Conservation (phyloP, 2,329 filamentous ascomycete species). For the Truncatella angustata region DNA sequence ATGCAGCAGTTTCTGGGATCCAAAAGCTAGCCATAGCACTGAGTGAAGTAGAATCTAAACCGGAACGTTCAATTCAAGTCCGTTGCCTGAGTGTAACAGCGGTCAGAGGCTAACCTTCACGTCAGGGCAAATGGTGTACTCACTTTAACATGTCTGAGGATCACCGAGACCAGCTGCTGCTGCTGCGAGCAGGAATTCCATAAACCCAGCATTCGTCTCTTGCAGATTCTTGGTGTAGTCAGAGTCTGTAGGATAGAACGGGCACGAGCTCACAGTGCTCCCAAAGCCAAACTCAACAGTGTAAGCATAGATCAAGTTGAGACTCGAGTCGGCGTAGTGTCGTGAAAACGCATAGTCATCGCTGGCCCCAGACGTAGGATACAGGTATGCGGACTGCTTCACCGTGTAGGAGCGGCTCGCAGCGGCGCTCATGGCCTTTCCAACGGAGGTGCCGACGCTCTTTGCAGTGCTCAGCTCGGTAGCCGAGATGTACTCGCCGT, state of each 20-base stretch:
- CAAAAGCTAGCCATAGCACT: too few relatives aligned
- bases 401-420: conserved; percentile 35
- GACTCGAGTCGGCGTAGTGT: conserved; percentile 35
- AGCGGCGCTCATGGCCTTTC: conserved; percentile 36
- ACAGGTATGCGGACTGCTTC: conserved; percentile 38
- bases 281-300: conserved; percentile 47
- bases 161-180: conserved; percentile 11
- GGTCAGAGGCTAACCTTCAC: too few relatives aligned
- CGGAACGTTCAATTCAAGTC: too few relatives aligned
- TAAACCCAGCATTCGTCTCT: conserved; percentile 45
- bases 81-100: too few relatives aligned
- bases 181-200: conserved; percentile 39
- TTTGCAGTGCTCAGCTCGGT: conserved; percentile 28
- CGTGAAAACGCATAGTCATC: conserved; percentile 46
- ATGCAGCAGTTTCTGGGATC: too few relatives aligned
- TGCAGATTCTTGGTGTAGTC: conserved; percentile 43
- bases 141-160: conserved; percentile 2
- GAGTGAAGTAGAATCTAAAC: too few relatives aligned
- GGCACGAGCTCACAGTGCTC: conserved; percentile 29
- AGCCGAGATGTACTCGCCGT: conserved; percentile 44
- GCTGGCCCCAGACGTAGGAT: conserved; percentile 43
- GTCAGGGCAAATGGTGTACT: too few relatives aligned
- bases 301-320: conserved; percentile 39
- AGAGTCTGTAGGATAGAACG: conserved; percentile 43
- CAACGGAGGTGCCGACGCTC: conserved; percentile 34